Evolutionary conservation across 345 rosid species (phyloP).

Genomic region (Cardamine occulta): DNA sequence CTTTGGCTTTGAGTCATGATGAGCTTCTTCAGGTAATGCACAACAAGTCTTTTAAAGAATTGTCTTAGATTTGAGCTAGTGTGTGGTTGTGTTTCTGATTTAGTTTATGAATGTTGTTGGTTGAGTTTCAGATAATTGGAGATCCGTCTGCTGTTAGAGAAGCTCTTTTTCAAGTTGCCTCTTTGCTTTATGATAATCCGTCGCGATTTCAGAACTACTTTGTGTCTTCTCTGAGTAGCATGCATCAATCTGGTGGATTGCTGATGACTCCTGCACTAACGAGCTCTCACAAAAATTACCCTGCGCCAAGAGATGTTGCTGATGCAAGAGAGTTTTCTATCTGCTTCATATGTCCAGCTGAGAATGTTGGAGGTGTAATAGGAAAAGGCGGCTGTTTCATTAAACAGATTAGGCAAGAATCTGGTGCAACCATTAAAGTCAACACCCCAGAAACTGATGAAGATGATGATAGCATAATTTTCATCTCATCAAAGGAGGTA

Average conservation of each 20-base stretch:
- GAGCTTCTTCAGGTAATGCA: slow-evolving; percentile 70
- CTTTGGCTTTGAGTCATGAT: slow-evolving; percentile 57
- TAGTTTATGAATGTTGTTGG: slow-evolving; percentile 20
- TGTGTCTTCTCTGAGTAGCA: slow-evolving; percentile 48
- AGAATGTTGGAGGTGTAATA: slow-evolving; percentile 65
- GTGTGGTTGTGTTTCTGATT: slow-evolving; percentile 2
- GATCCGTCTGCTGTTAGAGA: slow-evolving; percentile 55
- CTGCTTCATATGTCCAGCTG: slow-evolving; percentile 63
- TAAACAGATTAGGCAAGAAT: slow-evolving; percentile 70
- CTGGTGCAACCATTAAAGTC: slow-evolving; percentile 66
- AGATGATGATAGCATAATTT: slow-evolving; percentile 66
- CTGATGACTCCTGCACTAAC: slow-evolving; percentile 54
- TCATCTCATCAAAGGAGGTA: slow-evolving; percentile 70
- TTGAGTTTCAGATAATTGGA: slow-evolving; percentile 56
- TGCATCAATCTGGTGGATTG: slow-evolving; percentile 49
- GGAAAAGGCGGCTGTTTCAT: slow-evolving; percentile 73
- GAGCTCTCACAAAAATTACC: slow-evolving; percentile 57
- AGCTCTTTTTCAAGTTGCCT: slow-evolving; percentile 59
- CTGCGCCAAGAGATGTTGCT: slow-evolving; percentile 52
- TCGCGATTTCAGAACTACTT: slow-evolving; percentile 66
- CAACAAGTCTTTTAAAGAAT: slow-evolving; percentile 1
- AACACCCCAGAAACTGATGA: slow-evolving; percentile 61
- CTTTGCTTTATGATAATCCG: slow-evolving; percentile 68
- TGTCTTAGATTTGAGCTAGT: slow-evolving; percentile 1
- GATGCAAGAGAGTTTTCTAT: slow-evolving; percentile 63